phyloP scores from a whole-genome alignment of 371 early-diverging fungal genomes.

The Circinella minor region DNA sequence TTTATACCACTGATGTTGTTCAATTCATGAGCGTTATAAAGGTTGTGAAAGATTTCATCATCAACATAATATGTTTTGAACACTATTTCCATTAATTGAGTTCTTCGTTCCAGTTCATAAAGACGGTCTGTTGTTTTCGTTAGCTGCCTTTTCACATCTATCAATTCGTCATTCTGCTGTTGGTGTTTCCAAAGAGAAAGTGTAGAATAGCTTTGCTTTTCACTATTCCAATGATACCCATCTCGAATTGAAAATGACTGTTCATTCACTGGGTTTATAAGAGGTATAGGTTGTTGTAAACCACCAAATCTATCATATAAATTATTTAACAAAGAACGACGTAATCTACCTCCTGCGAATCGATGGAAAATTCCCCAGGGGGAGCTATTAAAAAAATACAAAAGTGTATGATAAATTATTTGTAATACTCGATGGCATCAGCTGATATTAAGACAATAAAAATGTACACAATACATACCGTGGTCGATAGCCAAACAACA shows the following conservation, averaged over 20 bases:
- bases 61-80: background rate
- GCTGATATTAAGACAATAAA: too few relatives aligned
- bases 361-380: background rate
- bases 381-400: background rate
- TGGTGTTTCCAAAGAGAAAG: too few relatives aligned
- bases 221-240: too few relatives aligned
- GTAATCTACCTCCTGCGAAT: background rate
- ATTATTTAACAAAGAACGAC: background rate
- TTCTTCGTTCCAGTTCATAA: background rate
- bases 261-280: background rate
- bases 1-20: too few relatives aligned
- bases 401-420: too few relatives aligned
- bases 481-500: slow-evolving; percentile 4
- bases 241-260: too few relatives aligned
- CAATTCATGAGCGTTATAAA: background rate
- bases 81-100: background rate
- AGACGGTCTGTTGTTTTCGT: too few relatives aligned
- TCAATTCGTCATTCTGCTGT: too few relatives aligned
- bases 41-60: background rate
- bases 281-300: background rate
- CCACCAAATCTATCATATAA: slow-evolving; percentile 13
- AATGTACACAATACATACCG: too few relatives aligned
- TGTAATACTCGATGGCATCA: too few relatives aligned
- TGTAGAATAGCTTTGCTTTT: too few relatives aligned
- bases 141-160: too few relatives aligned